Percentiles rank a stretch among this genome's conserved stretches.
Conservation (phyloP, 768 basidiomycete species). For the Agaricus sinodeliciosus region DNA sequence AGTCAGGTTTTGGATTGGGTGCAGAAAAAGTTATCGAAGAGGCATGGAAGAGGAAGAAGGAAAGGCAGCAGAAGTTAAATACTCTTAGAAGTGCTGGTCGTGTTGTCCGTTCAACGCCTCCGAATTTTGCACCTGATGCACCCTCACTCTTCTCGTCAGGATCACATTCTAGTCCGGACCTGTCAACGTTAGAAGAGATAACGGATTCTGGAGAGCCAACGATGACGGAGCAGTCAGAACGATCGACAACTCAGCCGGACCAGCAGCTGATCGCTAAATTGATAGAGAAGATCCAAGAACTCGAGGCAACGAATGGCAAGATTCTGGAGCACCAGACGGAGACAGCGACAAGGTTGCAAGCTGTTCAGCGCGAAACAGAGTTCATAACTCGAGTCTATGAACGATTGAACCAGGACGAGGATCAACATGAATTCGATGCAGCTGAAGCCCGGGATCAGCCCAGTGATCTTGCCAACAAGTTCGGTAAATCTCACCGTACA, state of each 20-base stretch:
- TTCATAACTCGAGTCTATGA: slow-evolving; percentile 68
- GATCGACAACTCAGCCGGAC: slow-evolving; percentile 36
- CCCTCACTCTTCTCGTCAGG: slow-evolving; percentile 26
- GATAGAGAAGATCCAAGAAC: slow-evolving; percentile 65
- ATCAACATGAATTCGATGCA: slow-evolving; percentile 28
- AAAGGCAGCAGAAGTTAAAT: slow-evolving; percentile 47
- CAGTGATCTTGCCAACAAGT: slow-evolving; percentile 6
- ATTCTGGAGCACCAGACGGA: slow-evolving; percentile 61
- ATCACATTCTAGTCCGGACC: slow-evolving; percentile 8
- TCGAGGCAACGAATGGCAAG: slow-evolving; percentile 65
- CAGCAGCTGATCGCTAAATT: slow-evolving; percentile 64
- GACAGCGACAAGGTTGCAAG: slow-evolving; percentile 55
- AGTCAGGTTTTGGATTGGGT: slow-evolving; percentile 33
- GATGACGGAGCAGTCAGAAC: background rate
- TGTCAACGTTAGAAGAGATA: slow-evolving; percentile 11
- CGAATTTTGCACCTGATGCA: slow-evolving; percentile 59
- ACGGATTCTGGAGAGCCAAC: background rate
- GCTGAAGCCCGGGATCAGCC: slow-evolving; percentile 13
- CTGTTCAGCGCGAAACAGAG: slow-evolving; percentile 67
- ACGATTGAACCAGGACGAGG: slow-evolving; percentile 46
- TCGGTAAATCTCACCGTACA: background rate
- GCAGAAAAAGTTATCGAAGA: slow-evolving; percentile 36
- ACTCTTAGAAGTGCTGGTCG: slow-evolving; percentile 38
- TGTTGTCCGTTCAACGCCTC: slow-evolving; percentile 21
- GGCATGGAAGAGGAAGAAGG: slow-evolving; percentile 38